These are phyloP conservation scores for Dactylonectria estremocensis DNA, from an alignment of 2,329 filamentous ascomycete genomes.

Conservation along the genomic window DNA sequence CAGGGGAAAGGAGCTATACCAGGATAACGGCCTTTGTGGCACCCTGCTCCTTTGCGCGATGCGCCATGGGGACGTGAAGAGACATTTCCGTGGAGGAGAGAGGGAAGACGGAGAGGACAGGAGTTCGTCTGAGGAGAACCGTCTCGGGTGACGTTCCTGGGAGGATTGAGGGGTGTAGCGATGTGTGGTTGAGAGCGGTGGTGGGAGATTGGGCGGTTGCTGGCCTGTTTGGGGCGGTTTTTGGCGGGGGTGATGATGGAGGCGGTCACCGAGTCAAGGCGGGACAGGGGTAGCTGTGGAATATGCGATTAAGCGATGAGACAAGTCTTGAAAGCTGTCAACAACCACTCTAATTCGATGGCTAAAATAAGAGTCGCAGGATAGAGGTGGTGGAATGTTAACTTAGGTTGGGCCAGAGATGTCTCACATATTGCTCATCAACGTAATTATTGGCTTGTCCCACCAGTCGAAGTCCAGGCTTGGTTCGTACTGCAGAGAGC, in stretches of 20 bases:
- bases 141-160: constrained; percentile 22
- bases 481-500: background rate
- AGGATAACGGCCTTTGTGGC: constrained; percentile 95
- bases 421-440: background rate
- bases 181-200: constrained; percentile 16
- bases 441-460: too few species aligned
- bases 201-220: constrained; percentile 22
- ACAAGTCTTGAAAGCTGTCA: constrained; percentile 29
- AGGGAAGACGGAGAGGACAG: background rate
- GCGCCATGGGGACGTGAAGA: constrained; percentile 69
- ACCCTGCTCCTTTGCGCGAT: constrained; percentile 65
- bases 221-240: constrained; percentile 18
- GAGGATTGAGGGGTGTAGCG: constrained; percentile 1
- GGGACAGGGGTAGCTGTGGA: constrained; percentile 22
- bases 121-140: constrained; percentile 9
- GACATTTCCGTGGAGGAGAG: constrained; percentile 60
- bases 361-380: background rate
- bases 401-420: background rate
- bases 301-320: constrained; percentile 43
- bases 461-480: background rate
- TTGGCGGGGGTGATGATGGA: constrained; percentile 28
- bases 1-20: constrained; percentile 65
- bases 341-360: background rate
- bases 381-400: background rate
- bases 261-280: constrained; percentile 25